Evolutionary conservation across 371 early-diverging fungal genomes (phyloP), one percentile per base, ranked within the genome.

Genomic region (Mucor irregularis): DNA sequence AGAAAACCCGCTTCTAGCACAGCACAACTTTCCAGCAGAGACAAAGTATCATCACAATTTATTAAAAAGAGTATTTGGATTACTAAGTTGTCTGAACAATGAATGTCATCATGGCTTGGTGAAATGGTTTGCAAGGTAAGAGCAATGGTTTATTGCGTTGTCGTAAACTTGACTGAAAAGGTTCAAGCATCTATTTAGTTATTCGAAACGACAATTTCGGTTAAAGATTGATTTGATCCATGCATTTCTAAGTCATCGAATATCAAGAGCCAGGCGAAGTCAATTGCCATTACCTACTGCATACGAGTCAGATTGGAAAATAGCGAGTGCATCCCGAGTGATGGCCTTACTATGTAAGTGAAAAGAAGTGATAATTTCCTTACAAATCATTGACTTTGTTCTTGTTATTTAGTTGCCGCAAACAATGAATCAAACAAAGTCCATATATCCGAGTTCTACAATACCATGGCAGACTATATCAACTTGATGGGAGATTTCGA

Each of bases 281-380:
- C 73, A 53, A 29, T 50, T 61, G 30, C 69, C 56, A 22, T 57
- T 64, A 37, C 72, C 68, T 5, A 68, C 56, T 53, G 78, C 73
- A 61, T 87, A 89, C 65, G 85, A 88, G 65, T 76, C 81, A 5
- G 95, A 95, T 62, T 94, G 96, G 90, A 84, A 84, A 39, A 85
- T 94, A 28, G 73, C 78, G 21, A 85, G 94, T n/a, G 96, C 94
- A 0, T 86, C 95, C 19, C 71, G 92, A 19, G 87, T 91, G 6
- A 95, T 96, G 96, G 90, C 91, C 1, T 65, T 94, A 21, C 61
- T 94, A 29, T 90, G 90, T 88, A 78, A 62, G 81, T 62, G n/a
- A n/a, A n/a, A n/a, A n/a, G n/a, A n/a, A n/a, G n/a, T n/a, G n/a
- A n/a, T n/a, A n/a, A n/a, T 22, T 25, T 35, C 2, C 19, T 9